phyloP scores from a whole-genome alignment of 331 rosid species.

The Pyracantha coccinea region DNA sequence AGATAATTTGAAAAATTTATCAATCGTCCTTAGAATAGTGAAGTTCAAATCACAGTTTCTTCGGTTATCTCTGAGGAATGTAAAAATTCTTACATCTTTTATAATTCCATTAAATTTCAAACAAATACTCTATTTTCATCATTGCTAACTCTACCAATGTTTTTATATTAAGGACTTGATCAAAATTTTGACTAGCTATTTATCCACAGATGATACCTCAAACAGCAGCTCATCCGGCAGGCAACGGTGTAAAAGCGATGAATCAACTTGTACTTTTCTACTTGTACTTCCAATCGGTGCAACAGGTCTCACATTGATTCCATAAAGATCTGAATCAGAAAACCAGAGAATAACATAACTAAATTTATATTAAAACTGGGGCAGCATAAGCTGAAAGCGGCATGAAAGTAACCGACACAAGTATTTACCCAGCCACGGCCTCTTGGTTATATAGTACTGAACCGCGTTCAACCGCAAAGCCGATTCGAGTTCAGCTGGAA shows the following conservation, averaged over 20 bases:
- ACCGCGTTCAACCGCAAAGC: constrained; percentile 69
- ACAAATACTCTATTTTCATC: not conserved
- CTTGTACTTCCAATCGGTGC: constrained; percentile 90
- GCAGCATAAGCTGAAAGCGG: not conserved
- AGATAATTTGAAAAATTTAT: not conserved
- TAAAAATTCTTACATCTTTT: not conserved
- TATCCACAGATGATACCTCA: constrained; percentile 48
- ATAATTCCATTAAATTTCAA: not conserved
- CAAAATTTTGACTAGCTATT: not conserved
- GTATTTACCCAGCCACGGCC: constrained; percentile 95
- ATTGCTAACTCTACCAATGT: not conserved
- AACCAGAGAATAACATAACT: constrained; percentile 17
- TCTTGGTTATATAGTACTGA: constrained; percentile 64
- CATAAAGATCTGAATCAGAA: constrained; percentile 84
- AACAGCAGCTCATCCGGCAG: constrained; percentile 83
- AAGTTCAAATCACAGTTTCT: not conserved
- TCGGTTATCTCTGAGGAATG: not conserved
- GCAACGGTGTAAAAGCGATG: constrained; percentile 61
- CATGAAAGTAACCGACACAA: not conserved
- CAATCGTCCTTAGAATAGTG: not conserved
- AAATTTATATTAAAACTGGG: not conserved
- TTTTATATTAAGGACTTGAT: not conserved
- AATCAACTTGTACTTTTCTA: constrained; percentile 63
- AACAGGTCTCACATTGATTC: constrained; percentile 89
- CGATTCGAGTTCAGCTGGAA: constrained; percentile 71